These are phyloP conservation scores for Sicyos baderoa DNA, from an alignment of 306 rosid genomes.

Conservation along the genomic window DNA sequence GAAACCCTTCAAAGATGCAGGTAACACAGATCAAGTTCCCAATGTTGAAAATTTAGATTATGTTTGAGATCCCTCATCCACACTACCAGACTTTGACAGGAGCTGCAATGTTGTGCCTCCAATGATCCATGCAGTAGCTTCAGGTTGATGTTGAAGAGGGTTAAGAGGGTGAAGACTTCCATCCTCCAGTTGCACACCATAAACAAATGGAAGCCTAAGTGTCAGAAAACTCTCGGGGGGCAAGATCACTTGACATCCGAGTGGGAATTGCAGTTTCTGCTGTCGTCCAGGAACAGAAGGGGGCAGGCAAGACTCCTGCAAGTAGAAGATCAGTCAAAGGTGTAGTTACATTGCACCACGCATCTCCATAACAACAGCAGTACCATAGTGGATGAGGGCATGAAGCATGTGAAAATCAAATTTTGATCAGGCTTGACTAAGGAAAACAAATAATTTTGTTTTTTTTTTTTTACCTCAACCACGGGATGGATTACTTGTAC, in stretches of 20 bases:
- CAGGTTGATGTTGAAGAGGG: constrained; percentile 71
- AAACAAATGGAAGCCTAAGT: constrained; percentile 75
- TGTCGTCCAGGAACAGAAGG: constrained; percentile 52
- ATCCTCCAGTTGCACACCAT: constrained; percentile 69
- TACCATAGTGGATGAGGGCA: not conserved
- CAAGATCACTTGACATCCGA: constrained; percentile 59
- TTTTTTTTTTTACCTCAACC: not conserved
- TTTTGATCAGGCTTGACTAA: not conserved
- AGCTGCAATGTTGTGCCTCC: constrained; percentile 69
- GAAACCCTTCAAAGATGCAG: not conserved
- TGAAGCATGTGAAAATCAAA: not conserved
- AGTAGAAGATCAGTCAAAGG: constrained; percentile 3
- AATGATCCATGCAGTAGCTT: constrained; percentile 75
- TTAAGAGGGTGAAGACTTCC: constrained; percentile 56
- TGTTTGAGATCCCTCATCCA: constrained; percentile 43
- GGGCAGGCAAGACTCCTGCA: constrained; percentile 72
- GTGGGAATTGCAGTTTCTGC: constrained; percentile 63
- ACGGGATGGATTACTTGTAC: not conserved
- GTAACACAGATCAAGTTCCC: constrained; percentile 18
- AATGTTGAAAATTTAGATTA: constrained; percentile 23
- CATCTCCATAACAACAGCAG: not conserved
- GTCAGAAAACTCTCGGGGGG: constrained; percentile 91
- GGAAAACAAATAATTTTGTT: not conserved
- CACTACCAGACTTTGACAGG: constrained; percentile 44
- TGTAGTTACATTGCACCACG: not conserved